Evolutionary conservation across 345 rosid genomes (phyloP), one percentile per base, ranked within the genome.

Genomic region (Garcia nutans): DNA sequence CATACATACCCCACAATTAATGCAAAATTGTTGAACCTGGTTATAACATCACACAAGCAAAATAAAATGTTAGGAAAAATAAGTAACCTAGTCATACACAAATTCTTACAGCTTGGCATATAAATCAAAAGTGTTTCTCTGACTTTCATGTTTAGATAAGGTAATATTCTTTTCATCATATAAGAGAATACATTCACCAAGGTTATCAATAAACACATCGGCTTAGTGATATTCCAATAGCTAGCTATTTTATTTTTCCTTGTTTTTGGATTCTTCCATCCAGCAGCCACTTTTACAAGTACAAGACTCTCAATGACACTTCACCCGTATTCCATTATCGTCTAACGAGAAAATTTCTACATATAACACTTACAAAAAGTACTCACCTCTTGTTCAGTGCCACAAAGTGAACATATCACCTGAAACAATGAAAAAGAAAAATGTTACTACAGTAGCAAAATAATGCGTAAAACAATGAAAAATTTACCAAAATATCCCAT

Each of bases 1-100:
- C 98, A 94, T 94, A 75, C 96, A 92, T 10, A 94, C 92, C 54
- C 98, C 94, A 62, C 98, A 94, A 71, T 86, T 83, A 16, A 81
- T 78, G 74, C 98, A 94, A 52, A 70, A 81, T 82, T 92, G 94
- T 45, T 76, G 85, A 73, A 85, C 96, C 98, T 94, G 81, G 28
- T 23, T 20, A 67, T 61, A 82, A 72, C 42, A 88, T 6, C 57
- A 68, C 72, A 79, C 68, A 33, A 64, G 15, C 9, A 26, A 61
- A 70, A 65, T 47, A 37, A 33, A 28, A 57, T 59, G 71, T 42
- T 22, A 24, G 41, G 22, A 64, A 10, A 6, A 26, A 54, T 10
- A 68, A 70, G 70, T 47, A 37, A 33, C 44, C 45, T 59, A 56
- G 24, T 22, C 15, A 20, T 31, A 22, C 0, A n/a, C 3, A 42